A percentile compares a stretch with the other conserved stretches of the same genome.
These are phyloP conservation scores for Golubevia sp. DNA, from an alignment of 1,284 basidiomycete genomes.

Conservation along the genomic window DNA sequence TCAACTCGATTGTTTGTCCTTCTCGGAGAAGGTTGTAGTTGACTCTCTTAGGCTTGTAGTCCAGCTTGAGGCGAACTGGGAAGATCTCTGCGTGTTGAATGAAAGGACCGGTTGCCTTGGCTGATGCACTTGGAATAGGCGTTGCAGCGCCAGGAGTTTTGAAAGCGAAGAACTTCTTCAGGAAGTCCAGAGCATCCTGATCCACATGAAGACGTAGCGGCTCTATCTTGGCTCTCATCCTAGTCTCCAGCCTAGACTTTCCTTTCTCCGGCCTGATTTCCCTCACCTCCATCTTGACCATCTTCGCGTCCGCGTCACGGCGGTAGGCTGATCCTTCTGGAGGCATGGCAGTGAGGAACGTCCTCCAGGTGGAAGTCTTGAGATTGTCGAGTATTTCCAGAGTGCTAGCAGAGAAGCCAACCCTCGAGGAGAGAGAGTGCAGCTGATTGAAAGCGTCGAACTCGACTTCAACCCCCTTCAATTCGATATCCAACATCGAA, in stretches of 20 bases:
- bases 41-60: constrained; percentile 97
- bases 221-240: constrained; percentile 67
- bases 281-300: constrained; percentile 84
- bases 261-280: constrained; percentile 74
- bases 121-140: constrained; percentile 29
- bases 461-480: constrained; percentile 69
- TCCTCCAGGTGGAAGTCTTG: constrained; percentile 97
- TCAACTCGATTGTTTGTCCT: constrained; percentile 90
- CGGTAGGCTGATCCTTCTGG: constrained; percentile 69
- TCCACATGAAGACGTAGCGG: constrained; percentile 92
- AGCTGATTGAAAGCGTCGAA: constrained; percentile 36
- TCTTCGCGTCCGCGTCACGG: constrained; percentile 84
- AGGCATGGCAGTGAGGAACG: constrained; percentile 74
- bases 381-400: constrained; percentile 94
- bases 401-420: constrained; percentile 21
- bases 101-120: background rate
- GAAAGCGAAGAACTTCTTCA: constrained; percentile 95
- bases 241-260: constrained; percentile 75
- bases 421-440: constrained; percentile 25
- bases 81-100: constrained; percentile 80
- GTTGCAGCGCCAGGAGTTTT: constrained; percentile 65
- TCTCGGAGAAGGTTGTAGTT: constrained; percentile 81
- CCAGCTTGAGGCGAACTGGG: constrained; percentile 81
- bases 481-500: constrained; percentile 80
- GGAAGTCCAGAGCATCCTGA: constrained; percentile 95